Conservation (phyloP, 306 rosid genomes). For the Carpinus viminea region DNA sequence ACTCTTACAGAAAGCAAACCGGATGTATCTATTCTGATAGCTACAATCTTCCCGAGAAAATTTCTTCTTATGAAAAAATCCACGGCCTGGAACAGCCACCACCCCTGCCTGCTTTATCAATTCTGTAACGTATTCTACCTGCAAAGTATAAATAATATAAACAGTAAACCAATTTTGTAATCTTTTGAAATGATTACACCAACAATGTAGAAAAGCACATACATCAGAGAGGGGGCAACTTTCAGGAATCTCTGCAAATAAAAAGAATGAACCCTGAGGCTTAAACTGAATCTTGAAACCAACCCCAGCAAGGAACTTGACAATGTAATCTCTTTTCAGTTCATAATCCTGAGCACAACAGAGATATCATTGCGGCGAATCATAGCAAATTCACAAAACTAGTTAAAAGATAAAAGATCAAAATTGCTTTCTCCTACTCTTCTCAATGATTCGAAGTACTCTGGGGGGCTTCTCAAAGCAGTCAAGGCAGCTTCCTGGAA, state of each 20-base stretch:
- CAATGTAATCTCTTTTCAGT: slow-evolving; percentile 65
- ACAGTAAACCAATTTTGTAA: too few species aligned
- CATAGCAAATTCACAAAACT: background rate
- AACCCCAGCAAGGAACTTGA: slow-evolving; percentile 52
- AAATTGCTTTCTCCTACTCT: slow-evolving; percentile 36
- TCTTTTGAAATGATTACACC: too few species aligned
- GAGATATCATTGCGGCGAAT: slow-evolving; percentile 9
- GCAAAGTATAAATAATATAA: slow-evolving; percentile 1
- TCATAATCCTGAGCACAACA: slow-evolving; percentile 62
- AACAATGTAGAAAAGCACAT: slow-evolving; percentile 26
- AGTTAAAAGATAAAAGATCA: background rate
- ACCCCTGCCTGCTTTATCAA: slow-evolving; percentile 71
- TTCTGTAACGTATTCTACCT: slow-evolving; percentile 74
- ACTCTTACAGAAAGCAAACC: slow-evolving; percentile 92
- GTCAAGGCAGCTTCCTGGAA: slow-evolving; percentile 90
- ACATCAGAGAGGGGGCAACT: slow-evolving; percentile 67
- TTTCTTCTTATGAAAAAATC: slow-evolving; percentile 64
- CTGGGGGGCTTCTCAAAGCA: slow-evolving; percentile 67
- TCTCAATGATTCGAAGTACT: slow-evolving; percentile 65
- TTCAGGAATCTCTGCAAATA: slow-evolving; percentile 79
- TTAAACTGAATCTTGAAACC: slow-evolving; percentile 70
- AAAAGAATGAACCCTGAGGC: slow-evolving; percentile 82
- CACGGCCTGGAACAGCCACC: slow-evolving; percentile 89
- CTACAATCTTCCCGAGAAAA: slow-evolving; percentile 18
- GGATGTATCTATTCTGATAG: slow-evolving; percentile 64